Base-by-base conservation (phyloP, 495 filamentous ascomycete genomes). In the Massariosphaeria phaeospora region DNA sequence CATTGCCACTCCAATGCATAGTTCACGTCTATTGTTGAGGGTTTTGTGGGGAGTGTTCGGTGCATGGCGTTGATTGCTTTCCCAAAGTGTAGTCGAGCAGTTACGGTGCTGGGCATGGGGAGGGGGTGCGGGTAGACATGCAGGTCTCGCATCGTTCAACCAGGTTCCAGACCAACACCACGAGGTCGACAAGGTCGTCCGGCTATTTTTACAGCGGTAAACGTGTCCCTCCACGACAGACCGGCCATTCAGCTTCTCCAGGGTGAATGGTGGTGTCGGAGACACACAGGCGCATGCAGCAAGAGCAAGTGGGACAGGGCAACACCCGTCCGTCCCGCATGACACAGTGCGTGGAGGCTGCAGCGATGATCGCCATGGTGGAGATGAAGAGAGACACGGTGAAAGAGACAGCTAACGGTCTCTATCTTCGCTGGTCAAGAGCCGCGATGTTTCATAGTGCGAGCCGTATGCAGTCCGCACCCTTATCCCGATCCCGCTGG, bases 141-240 rank as follows among this genome's bases (percentile, higher is more conserved):
- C 30, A 39, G 25, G 35, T 15, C 13, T 39, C 27, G 21, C 36
- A 44, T 41, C 35, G 26, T 53, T 41, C 25, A 53, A 39, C 48
- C 49, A 55, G 43, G 57, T 48, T 60, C 57, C 50, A 60, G 57
- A 55, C 49, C 57, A 49, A n/a, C n/a, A n/a, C n/a, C n/a, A n/a
- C 35, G 51, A 21, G 34, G 24, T 15, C 13, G 46, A 35, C 46
- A 35, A 49, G 29, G 29, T 8, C 8, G 4, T 36, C 46, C 52
- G n/a, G n/a, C n/a, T 55, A 55, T 47, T 17, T 47, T 47, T 55
- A 55, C 21, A 36, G 33, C 52, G 52, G 42, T 43, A 55, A 48
- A 47, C 41, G n/a, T 31, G 48, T 10, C 48, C 48, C 20, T 18
- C 30, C 46, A 55, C 52, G 41, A 47, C 41, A 43, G 41, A 48